phyloP scores from a whole-genome alignment of 2,329 filamentous ascomycete genomes.

The Aureobasidium sp. region DNA sequence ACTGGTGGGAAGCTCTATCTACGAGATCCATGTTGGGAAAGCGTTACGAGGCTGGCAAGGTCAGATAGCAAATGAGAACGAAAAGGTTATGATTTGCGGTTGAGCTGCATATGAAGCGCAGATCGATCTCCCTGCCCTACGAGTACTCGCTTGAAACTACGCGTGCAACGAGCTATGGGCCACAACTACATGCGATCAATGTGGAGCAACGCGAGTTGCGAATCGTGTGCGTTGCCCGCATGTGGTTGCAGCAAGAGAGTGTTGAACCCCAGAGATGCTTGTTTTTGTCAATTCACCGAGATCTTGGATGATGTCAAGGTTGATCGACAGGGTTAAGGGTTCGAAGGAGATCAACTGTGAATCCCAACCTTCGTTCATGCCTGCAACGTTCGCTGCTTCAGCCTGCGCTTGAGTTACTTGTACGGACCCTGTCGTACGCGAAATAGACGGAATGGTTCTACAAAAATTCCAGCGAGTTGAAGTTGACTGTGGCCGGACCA shows the following conservation, averaged over 20 bases:
- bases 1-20: not conserved
- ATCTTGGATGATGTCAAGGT: conserved; percentile 5
- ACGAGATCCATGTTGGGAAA: not conserved
- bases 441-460: not conserved
- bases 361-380: not conserved
- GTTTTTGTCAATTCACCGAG: conserved; percentile 1
- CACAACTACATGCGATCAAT: not conserved
- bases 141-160: too few relatives aligned
- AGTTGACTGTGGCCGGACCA: not conserved
- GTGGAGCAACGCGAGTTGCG: not conserved
- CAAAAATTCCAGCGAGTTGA: not conserved
- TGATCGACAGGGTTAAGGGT: not conserved
- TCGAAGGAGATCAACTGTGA: not conserved
- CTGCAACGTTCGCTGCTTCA: not conserved
- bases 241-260: not conserved
- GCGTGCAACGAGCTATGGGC: not conserved
- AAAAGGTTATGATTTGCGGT: not conserved
- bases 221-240: not conserved
- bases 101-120: not conserved
- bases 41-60: not conserved
- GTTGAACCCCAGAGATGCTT: conserved; percentile 1
- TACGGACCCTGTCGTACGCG: not conserved
- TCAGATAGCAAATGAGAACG: not conserved
- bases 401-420: not conserved
- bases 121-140: not conserved